Evolutionary conservation across 2,329 filamentous ascomycete genomes (phyloP).

Genomic region (Penicillium decumbens): DNA sequence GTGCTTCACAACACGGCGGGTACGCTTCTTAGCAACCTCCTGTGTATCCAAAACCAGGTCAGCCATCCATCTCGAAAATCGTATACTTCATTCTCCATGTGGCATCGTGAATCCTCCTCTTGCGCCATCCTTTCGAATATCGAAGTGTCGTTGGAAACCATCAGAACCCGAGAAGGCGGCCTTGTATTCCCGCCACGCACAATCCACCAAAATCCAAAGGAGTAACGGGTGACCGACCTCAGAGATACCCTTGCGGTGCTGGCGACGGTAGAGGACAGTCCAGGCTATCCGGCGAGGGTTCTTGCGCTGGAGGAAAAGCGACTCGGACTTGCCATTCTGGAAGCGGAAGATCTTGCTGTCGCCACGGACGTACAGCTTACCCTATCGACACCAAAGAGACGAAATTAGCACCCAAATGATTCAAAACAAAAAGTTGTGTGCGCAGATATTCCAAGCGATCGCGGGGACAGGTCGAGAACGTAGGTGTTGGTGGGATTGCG

Average conservation of each 20-base stretch:
- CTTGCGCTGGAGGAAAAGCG: slow-evolving; percentile 99
- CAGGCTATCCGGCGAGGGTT: slow-evolving; percentile 99
- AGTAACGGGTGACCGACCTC: slow-evolving; percentile 67
- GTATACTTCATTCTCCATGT: not conserved
- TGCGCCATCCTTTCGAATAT: slow-evolving; percentile 8
- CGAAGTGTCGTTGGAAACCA: not conserved
- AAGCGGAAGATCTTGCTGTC: slow-evolving; percentile 99
- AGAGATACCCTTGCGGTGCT: slow-evolving; percentile 99
- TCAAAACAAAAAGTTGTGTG: slow-evolving; percentile 7
- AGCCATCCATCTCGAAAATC: slow-evolving; percentile 20
- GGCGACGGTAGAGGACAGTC: slow-evolving; percentile 96
- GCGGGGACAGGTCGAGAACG: not conserved
- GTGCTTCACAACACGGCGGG: slow-evolving; percentile 94
- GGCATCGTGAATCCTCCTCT: slow-evolving; percentile 11
- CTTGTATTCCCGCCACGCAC: slow-evolving; percentile 9
- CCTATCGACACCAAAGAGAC: slow-evolving; percentile 54
- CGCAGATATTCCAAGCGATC: slow-evolving; percentile 8
- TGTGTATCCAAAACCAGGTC: slow-evolving; percentile 48
- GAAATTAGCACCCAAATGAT: slow-evolving; percentile 23
- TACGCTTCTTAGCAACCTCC: slow-evolving; percentile 99
- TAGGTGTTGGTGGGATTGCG: not conserved
- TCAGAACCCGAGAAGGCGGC: slow-evolving; percentile 3
- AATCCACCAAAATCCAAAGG: slow-evolving; percentile 20
- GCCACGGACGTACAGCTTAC: slow-evolving; percentile 98
- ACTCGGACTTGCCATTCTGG: slow-evolving; percentile 99